Base-by-base conservation (phyloP, 306 rosid genomes). In the Sphenostylis stenocarpa region DNA sequence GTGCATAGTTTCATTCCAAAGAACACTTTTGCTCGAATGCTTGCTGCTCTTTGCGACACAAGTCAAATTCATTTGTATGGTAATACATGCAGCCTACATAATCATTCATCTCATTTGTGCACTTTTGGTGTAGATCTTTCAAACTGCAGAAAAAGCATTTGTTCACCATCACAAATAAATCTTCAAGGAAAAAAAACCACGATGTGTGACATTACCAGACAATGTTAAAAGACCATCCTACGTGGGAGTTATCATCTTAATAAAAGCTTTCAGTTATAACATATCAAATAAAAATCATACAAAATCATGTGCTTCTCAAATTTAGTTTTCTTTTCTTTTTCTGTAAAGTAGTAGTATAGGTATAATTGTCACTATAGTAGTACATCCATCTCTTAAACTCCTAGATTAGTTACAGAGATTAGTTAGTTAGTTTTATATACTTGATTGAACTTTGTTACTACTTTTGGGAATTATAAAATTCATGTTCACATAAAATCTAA, bases 41-140 rank as follows among this genome's bases (percentile, higher is more conserved):
- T 80, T 90, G 69, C 84, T 95, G 97, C 96, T 92, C 92, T 89
- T 90, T 92, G 86, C 97, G 98, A 78, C 98, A 95, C 49, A 92
- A 79, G 77, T 96, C 99, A 19, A 92, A 96, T 79, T 96, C 99
- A 43, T 92, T 96, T 23, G 99, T 96, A 55, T 89, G 82, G 86
- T 95, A 92, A 84, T 95, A 95, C 97, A 95, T 87, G 92, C 99
- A 95, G 34, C 97, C 97, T 1, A 87, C 97, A 23, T 88, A 95
- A 0, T 62, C 89, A 69, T 92, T 94, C 99, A 96, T 92, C 93
- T 96, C 98, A 51, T 87, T 92, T 0, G 99, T 91, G 90, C 99
- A 96, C 77, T 82, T 88, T 56, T 86, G 94, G 77, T 89, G 99
- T 53, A 92, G 86, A 90, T 96, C 99, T 89, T 69, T 92, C 77